Base-by-base conservation (phyloP, 305 asterid genomes). In the Fraxinus velutina region DNA sequence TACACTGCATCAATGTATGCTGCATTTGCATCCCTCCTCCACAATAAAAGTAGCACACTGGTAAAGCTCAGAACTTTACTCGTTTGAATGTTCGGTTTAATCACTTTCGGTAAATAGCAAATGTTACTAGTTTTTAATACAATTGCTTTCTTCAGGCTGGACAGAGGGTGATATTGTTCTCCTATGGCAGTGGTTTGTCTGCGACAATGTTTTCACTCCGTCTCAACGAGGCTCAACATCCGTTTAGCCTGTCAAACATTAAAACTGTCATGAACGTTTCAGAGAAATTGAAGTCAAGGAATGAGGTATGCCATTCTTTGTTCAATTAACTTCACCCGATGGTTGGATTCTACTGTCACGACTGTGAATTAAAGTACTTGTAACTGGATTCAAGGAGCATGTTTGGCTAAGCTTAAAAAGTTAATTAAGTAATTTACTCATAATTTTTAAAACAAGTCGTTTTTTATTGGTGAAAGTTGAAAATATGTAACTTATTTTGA, bases 1-100 rank as follows among this genome's bases (percentile, higher is more conserved):
- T 96, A 96, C 78, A 96, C 99, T n/a, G 99, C 99, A 75, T 96
- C 99, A 1, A 86, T 96, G 21, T 96, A 96, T 86, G 99, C 98
- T 42, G 99, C 99, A 80, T 93, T 96, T 86, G 97, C 93, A 73
- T 96, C 99, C 71, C 97, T 96, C 81, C 83, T 96, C 85, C 96
- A 94, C 91, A 93, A 88, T 80, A 92, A 96, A 78, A 82, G 81
- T 19, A 86, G 81, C 87, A 68, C 94, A 79, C 86, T 96, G 97
- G 99, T 96, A 92, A 86, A 74, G n/a, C 82, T 78, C 73, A 24
- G 19, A 73, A 37, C 66, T 64, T 33, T 64, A 24, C 44, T 12
- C 17, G 3, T 73, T 75, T 33, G 36, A 21, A 66, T 66, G 36
- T 66, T 24, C 10, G 9, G 36, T 8, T 24, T 24, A 12, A 27